Percentiles rank a stretch among this genome's conserved stretches.
Evolutionary conservation across 352 stramenopile species (phyloP).

Genomic region (Pythium dissimile): DNA sequence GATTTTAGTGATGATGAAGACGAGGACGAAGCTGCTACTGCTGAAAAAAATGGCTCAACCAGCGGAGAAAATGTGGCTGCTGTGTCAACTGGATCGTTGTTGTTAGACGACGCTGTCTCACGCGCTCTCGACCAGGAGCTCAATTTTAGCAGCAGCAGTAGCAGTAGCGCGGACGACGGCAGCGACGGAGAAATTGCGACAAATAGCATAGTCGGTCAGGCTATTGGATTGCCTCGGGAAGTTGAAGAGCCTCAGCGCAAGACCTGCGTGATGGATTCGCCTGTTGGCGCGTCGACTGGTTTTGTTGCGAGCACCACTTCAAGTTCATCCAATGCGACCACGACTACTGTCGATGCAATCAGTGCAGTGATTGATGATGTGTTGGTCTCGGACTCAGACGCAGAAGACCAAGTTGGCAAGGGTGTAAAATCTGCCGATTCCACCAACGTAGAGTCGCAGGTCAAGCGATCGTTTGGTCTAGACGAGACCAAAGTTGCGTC

Average conservation of each 20-base stretch:
- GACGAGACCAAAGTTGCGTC: no score
- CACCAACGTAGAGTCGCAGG: no score
- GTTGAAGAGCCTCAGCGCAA: no score
- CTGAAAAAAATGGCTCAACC: not conserved
- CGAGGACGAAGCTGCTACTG: not conserved
- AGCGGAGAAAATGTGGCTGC: constrained; percentile 4
- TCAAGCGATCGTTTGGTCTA: no score
- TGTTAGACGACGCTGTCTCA: constrained; percentile 12
- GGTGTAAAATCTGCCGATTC: no score
- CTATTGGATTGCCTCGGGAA: no score
- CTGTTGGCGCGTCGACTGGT: no score
- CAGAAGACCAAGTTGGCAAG: no score
- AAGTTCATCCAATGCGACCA: no score
- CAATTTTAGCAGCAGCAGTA: constrained; percentile 5
- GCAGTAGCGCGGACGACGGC: constrained; percentile 5
- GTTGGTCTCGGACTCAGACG: no score
- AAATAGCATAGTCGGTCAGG: no score
- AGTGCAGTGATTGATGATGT: constrained; percentile 31
- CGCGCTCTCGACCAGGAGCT: constrained; percentile 17
- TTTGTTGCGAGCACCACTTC: not conserved
- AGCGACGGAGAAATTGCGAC: not conserved
- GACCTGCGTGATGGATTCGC: no score
- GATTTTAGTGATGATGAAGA: constrained; percentile 26
- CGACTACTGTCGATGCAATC: constrained; percentile 19
- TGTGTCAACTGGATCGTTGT: not conserved